Conservation (phyloP, 208 protist genomes). For the Trypanosoma melophagium region DNA sequence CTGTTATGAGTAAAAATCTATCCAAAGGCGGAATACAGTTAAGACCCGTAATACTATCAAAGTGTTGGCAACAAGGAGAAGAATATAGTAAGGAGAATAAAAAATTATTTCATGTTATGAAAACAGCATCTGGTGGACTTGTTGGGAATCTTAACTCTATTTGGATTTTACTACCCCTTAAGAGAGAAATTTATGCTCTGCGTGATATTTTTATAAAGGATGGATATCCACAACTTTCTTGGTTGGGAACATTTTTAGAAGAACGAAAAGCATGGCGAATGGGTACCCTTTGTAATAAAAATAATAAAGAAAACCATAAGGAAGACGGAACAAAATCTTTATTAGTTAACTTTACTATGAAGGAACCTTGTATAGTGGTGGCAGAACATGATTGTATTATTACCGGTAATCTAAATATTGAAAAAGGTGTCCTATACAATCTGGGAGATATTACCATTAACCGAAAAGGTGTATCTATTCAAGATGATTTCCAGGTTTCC, state of each 20-base stretch:
- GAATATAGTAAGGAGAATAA: neutral
- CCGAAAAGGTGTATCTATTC: constrained; percentile 8
- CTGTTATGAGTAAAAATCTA: constrained; percentile 2
- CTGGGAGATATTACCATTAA: constrained; percentile 28
- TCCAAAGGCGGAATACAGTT: constrained; percentile 3
- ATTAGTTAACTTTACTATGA: constrained; percentile 20
- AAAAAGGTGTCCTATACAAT: constrained; percentile 33
- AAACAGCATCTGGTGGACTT: neutral
- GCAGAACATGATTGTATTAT: constrained; percentile 32
- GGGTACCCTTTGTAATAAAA: neutral
- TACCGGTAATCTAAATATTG: constrained; percentile 11
- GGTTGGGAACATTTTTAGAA: constrained; percentile 33
- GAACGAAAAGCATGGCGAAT: constrained; percentile 21
- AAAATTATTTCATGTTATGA: constrained; percentile 5
- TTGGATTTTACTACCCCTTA: constrained; percentile 40
- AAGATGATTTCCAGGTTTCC: constrained; percentile 4
- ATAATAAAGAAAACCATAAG: neutral
- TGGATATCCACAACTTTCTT: constrained; percentile 10
- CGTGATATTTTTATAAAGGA: constrained; percentile 6
- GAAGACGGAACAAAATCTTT: neutral
- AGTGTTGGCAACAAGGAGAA: neutral
- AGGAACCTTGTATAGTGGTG: constrained; percentile 32
- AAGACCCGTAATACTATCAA: constrained; percentile 13
- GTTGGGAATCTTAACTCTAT: constrained; percentile 9
- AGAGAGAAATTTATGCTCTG: constrained; percentile 23